Percentiles rank a stretch among this genome's conserved stretches.
These are phyloP conservation scores for Cryptosporidium baileyi DNA, from an alignment of 169 alveolate species.

Conservation along the genomic window DNA sequence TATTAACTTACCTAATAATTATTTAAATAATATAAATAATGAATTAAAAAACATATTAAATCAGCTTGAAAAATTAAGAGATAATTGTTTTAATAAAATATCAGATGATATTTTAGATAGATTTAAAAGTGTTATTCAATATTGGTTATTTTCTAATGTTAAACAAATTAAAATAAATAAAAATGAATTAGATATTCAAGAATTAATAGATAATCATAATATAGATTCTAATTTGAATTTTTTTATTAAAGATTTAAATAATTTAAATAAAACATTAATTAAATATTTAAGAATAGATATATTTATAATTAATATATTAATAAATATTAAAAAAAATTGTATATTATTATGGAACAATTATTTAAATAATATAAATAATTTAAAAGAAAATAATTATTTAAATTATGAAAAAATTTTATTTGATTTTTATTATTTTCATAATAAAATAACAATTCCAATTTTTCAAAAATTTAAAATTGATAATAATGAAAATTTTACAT, in stretches of 20 bases:
- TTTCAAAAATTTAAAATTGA: too few relatives aligned
- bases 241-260: conserved; percentile 24
- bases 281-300: conserved; percentile 3
- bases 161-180: background rate
- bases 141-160: background rate
- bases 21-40: background rate
- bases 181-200: background rate
- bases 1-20: background rate
- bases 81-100: background rate
- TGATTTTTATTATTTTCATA: conserved; percentile 23
- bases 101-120: background rate
- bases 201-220: background rate
- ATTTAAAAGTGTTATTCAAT: background rate
- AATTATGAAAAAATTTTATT: background rate
- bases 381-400: background rate
- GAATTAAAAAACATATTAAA: background rate
- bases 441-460: too few relatives aligned
- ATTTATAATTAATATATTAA: background rate
- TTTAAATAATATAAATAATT: background rate
- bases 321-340: background rate
- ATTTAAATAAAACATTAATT: conserved; percentile 16
- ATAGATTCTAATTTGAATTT: background rate
- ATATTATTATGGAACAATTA: background rate
- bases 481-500: too few relatives aligned
- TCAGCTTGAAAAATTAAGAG: background rate